Base-by-base conservation (phyloP, 495 filamentous ascomycete genomes). In the Haplographium delicatum region DNA sequence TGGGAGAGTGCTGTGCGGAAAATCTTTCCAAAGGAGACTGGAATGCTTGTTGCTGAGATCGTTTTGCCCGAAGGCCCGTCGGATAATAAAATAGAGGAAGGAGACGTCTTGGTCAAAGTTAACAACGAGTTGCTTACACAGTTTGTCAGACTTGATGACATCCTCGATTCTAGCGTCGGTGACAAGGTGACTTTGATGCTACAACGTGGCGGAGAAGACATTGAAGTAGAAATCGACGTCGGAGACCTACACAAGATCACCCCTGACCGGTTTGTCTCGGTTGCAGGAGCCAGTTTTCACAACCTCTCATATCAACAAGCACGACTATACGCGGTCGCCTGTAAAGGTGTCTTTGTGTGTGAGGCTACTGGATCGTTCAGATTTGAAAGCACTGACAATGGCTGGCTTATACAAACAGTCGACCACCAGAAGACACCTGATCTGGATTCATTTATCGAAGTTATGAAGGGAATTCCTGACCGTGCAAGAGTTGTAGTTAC, bases 251-350 rank as follows among this genome's bases (percentile, higher is more conserved):
- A 97, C 70, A 80, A 78, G 24, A 99, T 99, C 62, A 96, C 91
- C 7, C 93, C 93, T 5, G 91, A 96, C 65, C 85, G 91, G 44
- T 97, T 96, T 62, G 88, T 96, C 35, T 86, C 89, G 8, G 91
- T 96, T 19, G 86, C 89, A 42, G 94, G 93, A 24, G 93, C 82
- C 16, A 88, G 89, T 39, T 96, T 99, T 71, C 93, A 99, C 65
- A 76, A 94, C 63, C 74, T 97, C 13, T 99, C 93, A 0, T 99
- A 99, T 68, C 94, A 97, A 63, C 86, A 95, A 64, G 86, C 94
- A 11, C 85, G 93, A 4, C 74, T 96, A 2, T 97, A 96, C 63
- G 93, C 90, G 26, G 89, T 98, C 34, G 80, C 93, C 3, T 84
- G 85, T 51, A 86, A 89, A 59, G 89, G 93, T 27, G 93, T 99